Base-by-base conservation (phyloP, 2,329 filamentous ascomycete species). In the Paraconiothyrium sp. region DNA sequence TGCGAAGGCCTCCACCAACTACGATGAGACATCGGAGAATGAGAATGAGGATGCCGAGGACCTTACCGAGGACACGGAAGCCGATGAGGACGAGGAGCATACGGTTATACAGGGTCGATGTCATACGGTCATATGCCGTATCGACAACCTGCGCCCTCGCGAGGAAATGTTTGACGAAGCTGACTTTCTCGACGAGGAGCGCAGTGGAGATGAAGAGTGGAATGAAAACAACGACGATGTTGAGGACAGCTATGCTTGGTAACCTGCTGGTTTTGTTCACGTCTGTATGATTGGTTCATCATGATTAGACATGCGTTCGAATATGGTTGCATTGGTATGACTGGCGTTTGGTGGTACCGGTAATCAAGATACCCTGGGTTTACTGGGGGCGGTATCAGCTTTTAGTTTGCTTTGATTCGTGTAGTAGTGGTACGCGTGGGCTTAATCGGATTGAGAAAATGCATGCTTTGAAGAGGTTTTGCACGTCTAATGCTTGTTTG, bases 61-160 rank as follows among this genome's bases (percentile, higher is more conserved):
- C 8, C 63, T 64, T 1, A 61, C 58, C 6, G 52, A 49, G 16
- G 66, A 69, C 16, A 57, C 60, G 11, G 66, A 62, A 13, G 66
- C 67, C 7, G 59, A 69, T 13, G 67, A 1, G 20, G 20, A 65
- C 20, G 70, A 68, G 3, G 59, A 69, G n/a, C 59, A 63, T 6
- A 47, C 54, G 0, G 83, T 84, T 60, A 78, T 90, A 30, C 91
- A 94, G 63, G 90, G 90, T 1, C 83, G 90, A 66, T 94, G 91
- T 71, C 84, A 89, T 44, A 83, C 88, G 6, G 90, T 94, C 20
- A 86, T 91, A 62, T 85, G 94, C 47, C 82, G 87, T 48, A 89
- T 94, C 67, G 92, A 94, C 76, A 94, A 94, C 73, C 86, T 92
- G 72, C 89, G 92, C 62, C 88, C 89, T 5, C 84, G 84, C 2